Conservation (phyloP, 176 grass and related monocot species). For the Carex pumila region DNA sequence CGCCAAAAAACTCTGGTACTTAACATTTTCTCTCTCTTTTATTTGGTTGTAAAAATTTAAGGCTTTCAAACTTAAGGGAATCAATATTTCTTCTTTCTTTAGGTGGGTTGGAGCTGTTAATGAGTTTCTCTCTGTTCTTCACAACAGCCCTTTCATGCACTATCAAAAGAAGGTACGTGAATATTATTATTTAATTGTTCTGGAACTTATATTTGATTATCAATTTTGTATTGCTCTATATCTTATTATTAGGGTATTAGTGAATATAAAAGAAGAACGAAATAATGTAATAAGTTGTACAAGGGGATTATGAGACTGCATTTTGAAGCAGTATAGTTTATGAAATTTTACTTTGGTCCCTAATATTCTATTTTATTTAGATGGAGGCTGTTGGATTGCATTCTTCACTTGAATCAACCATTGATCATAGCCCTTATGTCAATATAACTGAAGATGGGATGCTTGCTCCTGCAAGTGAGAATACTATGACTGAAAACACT, state of each 20-base stretch:
- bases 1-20: slow-evolving; percentile 65
- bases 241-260: neutral
- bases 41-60: neutral
- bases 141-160: slow-evolving; percentile 70
- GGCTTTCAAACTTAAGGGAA: neutral
- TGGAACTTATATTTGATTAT: neutral
- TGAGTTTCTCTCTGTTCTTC: slow-evolving; percentile 68
- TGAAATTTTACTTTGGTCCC: neutral
- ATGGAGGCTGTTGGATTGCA: slow-evolving; percentile 35
- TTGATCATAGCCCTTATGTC: slow-evolving; percentile 79
- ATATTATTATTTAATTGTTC: slow-evolving; percentile 22
- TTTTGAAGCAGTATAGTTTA: neutral
- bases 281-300: neutral
- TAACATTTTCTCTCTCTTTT: neutral
- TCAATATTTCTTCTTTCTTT: slow-evolving; percentile 15
- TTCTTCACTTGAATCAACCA: slow-evolving; percentile 65
- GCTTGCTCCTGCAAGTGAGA: slow-evolving; percentile 50
- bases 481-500: neutral
- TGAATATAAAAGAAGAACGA: neutral
- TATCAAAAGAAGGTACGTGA: slow-evolving; percentile 39
- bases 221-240: neutral
- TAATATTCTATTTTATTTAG: slow-evolving; percentile 39
- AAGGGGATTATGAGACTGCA: neutral
- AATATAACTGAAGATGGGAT: slow-evolving; percentile 78
- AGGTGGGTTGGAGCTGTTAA: slow-evolving; percentile 83